Evolutionary conservation across 345 rosid species (phyloP), one percentile per base, ranked within the genome.

Genomic region (Limnanthes douglasii): DNA sequence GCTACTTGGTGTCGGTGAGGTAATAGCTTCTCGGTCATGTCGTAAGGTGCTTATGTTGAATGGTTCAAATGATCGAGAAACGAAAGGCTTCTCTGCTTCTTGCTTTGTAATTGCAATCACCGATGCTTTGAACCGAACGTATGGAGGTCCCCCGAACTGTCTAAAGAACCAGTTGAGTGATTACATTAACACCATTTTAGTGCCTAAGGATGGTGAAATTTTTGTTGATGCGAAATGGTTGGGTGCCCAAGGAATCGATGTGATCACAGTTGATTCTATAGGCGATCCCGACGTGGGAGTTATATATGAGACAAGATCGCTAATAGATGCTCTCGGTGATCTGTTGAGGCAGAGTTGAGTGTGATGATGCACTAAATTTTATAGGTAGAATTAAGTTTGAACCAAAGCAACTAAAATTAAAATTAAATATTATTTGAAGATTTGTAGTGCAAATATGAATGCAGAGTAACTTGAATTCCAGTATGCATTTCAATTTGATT

Each of bases 41-140:
- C 82, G 70, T 14, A 86, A 86, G 97, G 90, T 86, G 2, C 81
- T 81, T 34, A 42, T 86, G 42, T 46, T 86, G 70, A 82, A 86
- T 33, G 78, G 97, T 45, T 58, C 69, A 0, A 73, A 59, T 62
- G 97, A 86, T 68, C 65, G 94, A 13, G 94, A 86, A 69, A 82
- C 94, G 11, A 61, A 46, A 37, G 73, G 72, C 48, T 78, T 78
- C 56, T 60, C 88, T 42, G 88, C 93, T 41, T 86, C 93, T 1
- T 68, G 61, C 56, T 86, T 78, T 65, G 79, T 86, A 19, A 68
- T 69, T 43, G 88, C 88, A 47, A 63, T 88, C 41, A 54, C 85
- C 0, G 79, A 79, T 46, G 88, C 88, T 58, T 61, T 85, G 28
- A 85, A 79, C 56, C 63, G 82, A 35, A 71, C 69, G 21, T 62